Percentiles rank a stretch among this genome's conserved stretches.
phyloP scores from a whole-genome alignment of 257 asterid species.

The Paraleonurus japonicus region DNA sequence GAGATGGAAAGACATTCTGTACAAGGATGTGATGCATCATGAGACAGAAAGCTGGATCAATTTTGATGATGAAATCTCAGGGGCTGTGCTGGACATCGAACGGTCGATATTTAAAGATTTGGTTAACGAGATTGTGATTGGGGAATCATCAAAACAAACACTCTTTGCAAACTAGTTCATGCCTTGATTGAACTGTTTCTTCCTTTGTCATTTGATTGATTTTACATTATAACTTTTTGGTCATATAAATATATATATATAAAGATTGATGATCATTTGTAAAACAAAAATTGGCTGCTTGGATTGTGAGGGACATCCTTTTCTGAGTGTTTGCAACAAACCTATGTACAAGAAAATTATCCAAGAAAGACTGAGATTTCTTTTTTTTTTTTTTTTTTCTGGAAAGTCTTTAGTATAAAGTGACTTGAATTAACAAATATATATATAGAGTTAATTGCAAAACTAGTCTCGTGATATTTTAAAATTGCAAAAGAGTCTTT shows the following conservation, averaged over 20 bases:
- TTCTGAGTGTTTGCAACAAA: background rate
- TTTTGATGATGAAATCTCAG: conserved; percentile 54
- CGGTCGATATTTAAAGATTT: conserved; percentile 83
- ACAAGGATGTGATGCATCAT: conserved; percentile 54
- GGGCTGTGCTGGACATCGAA: conserved; percentile 71
- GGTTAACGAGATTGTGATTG: conserved; percentile 73
- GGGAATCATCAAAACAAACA: conserved; percentile 58
- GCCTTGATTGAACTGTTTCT: background rate
- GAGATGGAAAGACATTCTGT: conserved; percentile 54
- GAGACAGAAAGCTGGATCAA: conserved; percentile 56
- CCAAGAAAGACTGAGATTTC: background rate
- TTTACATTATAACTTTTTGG: background rate
- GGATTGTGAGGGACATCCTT: background rate
- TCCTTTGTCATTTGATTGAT: background rate
- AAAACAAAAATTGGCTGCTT: background rate
- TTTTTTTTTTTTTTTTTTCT: too few species aligned
- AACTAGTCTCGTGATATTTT: too few species aligned
- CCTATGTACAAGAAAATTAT: background rate
- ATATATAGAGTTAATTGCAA: too few species aligned
- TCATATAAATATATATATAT: background rate
- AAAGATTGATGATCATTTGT: conserved; percentile 1
- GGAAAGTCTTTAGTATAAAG: background rate
- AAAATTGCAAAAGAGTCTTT: too few species aligned
- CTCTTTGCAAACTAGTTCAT: conserved; percentile 37
- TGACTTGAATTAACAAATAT: background rate